Evolutionary conservation across 371 early-diverging fungal genomes (phyloP), one percentile per base, ranked within the genome.

Genomic region (Funneliformis caledonium): DNA sequence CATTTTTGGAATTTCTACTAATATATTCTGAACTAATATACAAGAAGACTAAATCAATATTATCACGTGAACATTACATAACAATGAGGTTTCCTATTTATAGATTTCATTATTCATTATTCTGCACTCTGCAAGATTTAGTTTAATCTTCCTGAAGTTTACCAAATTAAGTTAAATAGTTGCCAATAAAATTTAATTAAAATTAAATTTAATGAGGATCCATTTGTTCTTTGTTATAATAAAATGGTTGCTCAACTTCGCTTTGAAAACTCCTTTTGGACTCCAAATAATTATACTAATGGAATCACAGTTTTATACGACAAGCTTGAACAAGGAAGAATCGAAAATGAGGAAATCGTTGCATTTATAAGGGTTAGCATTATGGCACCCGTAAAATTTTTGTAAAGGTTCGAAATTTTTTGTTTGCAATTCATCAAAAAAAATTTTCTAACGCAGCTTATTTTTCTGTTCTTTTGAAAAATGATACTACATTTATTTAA

Each of bases 301-400:
- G 93, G 94, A 3, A 85, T 90, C 22, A 85, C 89, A 75, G 84
- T 89, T 5, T 89, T 94, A 64, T 92, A 93, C 84, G 89, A 87
- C 73, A 93, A 93, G 82, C 81, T 93, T 12, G 89, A 87, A 65
- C 94, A 94, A 80, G 92, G 93, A 64, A 88, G 87, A 26, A 83
- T 86, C 1, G 94, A 94, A 81, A 90, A 92, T 82, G 93, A 93
- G 68, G 94, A 94, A 85, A 85, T 94, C 60, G 84, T 93, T 60
- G 80, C 80, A 48, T 92, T 92, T 76, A 85, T 94, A 64, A 88
- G 89, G 76, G 93, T 93, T 52, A 89, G 93, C 91, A 56, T 87
- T 90, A 42, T 37, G 19, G 56, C 56, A 56, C 56, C 56, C 56
- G 56, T 16, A 56, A 26, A 56, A 19, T 56, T 16, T 56, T 16